Evolutionary conservation across 805 yeast species (phyloP), one percentile per base, ranked within the genome.

Genomic region (Wickerhamomyces alni): DNA sequence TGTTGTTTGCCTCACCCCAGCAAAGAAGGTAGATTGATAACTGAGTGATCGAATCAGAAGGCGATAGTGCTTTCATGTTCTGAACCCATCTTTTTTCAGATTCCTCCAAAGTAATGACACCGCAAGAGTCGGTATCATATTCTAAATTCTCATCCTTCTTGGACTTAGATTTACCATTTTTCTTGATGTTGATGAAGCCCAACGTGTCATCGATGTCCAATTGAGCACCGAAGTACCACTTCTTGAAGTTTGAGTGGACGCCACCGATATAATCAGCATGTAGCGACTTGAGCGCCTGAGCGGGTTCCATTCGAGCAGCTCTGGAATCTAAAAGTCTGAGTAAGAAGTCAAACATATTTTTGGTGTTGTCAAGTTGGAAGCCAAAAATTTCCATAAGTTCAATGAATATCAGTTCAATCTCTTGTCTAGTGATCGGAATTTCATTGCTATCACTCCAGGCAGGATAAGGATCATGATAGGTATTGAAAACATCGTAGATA

Each of bases 1-100:
- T 56, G 50, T 86, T 88, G 53, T 84, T 86, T 0, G 95, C 87
- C 56, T 87, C 96, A 1, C 95, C 94, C 96, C 96, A 87, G 45
- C 86, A 75, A 40, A 85, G 58, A 11, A 87, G 66, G 52, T 80
- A 88, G 8, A 87, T 59, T 0, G 85, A 77, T 15, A 87, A 47
- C 46, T 87, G 95, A 13, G 69, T 62, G 3, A 77, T 65, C 41
- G 79, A 70, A 40, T 80, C 85, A 21, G 66, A 63, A 1, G 82
- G 69, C 0, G 74, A 55, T 33, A 75, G 62, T 1, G 64, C 52
- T 24, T 65, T 65, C 81, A 79, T 75, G 25, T 69, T 71, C 5
- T 52, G 51, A 6, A 61, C 56, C 87, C 85, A 78, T 33, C 67
- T 65, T 31, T 53, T 55, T 47, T 75, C 74, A 2, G 76, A 66